These are phyloP conservation scores for Plectosphaerella sp. DNA, from an alignment of 2,329 filamentous ascomycete genomes.

Conservation along the genomic window DNA sequence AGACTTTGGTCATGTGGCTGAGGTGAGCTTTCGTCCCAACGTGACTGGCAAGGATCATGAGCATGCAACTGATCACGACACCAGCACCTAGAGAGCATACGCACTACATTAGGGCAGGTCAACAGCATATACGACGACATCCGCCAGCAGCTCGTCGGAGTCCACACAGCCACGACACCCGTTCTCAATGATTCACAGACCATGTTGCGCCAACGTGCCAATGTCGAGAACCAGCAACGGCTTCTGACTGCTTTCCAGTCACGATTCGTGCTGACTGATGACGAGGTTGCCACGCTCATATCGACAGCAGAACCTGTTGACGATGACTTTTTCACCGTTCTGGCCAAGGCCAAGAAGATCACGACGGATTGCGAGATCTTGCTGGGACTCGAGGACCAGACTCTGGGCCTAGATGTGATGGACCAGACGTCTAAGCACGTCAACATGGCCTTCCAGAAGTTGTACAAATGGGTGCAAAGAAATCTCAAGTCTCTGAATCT, in stretches of 20 bases:
- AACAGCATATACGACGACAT: conserved; percentile 79
- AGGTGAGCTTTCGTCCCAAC: conserved; percentile 48
- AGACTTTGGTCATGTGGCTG: conserved; percentile 85
- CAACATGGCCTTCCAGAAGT: conserved; percentile 87
- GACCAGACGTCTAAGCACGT: conserved; percentile 84
- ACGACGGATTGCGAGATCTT: conserved; percentile 84
- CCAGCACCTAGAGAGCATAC: conserved; percentile 84
- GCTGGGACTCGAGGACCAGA: conserved; percentile 85
- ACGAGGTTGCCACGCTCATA: conserved; percentile 72
- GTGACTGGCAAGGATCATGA: background rate
- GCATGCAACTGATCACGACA: background rate
- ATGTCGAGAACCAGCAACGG: conserved; percentile 75
- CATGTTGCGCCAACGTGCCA: conserved; percentile 67
- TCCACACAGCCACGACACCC: conserved; percentile 68
- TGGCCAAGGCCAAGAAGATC: conserved; percentile 80
- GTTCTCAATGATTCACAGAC: conserved; percentile 73
- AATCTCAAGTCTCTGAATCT: conserved; percentile 91
- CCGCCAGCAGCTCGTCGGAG: conserved; percentile 70
- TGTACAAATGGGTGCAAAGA: conserved; percentile 91
- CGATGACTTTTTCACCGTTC: conserved; percentile 74
- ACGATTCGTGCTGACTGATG: conserved; percentile 81
- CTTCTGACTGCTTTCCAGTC: conserved; percentile 72
- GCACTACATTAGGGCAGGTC: conserved; percentile 69
- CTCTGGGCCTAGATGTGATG: conserved; percentile 83
- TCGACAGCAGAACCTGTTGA: conserved; percentile 78